Base-by-base conservation (phyloP, 352 stramenopile species). In the Stephanocyclus meneghinianus region DNA sequence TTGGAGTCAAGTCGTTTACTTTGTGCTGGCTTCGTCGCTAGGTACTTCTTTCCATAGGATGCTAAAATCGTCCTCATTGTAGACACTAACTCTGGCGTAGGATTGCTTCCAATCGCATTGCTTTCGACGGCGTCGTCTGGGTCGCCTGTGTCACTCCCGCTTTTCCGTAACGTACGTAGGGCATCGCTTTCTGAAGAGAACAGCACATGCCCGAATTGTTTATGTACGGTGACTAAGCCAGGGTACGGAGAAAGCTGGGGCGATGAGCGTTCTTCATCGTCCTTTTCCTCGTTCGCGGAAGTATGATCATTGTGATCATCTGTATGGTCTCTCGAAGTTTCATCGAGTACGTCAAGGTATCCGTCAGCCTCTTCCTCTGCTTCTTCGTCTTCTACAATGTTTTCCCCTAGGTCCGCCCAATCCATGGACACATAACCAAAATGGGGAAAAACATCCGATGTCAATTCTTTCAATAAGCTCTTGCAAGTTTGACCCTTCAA, bases 221-320 rank as follows among this genome's bases (percentile, higher is more conserved):
- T 64, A 6, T 7, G 3, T 35, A 71, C 70, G 10, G 48, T 71
- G 16, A 71, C 59, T n/a, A 29, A 16, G 50, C 32, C 40, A 2
- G 70, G 70, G 53, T 16, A 26, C 9, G 35, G 42, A 7, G 35
- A 70, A 3, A 65, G 16, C 13, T 10, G 16, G 9, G 2, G 32
- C 7, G 44, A 65, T 9, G 26, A 44, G 53, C 15, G 18, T 64
- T 71, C 64, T 48, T 64, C 26, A 16, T 45, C n/a, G 90, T 91
- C 89, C 67, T 90, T 87, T 72, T 85, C 88, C 11, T 78, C 69
- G 4, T 16, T 40, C 35, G 7, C 16, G 11, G 15, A 5, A 51
- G 18, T 35, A 9, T 64, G 26, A 26, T 64, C 21, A 29, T 29
- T 40, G 30, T 50, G 2, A 35, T 53, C 40, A 53, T 60, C 51